phyloP scores from a whole-genome alignment of 2,329 filamentous ascomycete genomes.

The Byssothecium circinans region DNA sequence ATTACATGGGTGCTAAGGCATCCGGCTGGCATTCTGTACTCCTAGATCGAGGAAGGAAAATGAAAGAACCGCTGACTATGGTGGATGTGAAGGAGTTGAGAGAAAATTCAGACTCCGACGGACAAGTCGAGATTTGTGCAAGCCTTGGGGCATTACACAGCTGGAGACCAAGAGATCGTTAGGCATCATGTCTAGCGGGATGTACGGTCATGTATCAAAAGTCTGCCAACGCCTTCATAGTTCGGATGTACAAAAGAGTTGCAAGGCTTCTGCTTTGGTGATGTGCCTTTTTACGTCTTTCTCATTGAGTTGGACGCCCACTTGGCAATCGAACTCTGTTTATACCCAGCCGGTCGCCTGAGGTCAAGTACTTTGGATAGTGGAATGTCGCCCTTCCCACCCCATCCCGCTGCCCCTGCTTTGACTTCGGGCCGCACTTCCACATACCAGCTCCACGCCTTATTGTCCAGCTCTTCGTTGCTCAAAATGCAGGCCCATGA shows the following conservation, averaged over 20 bases:
- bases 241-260: too few relatives aligned
- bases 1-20: slow-evolving; percentile 51
- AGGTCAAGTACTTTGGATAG: slow-evolving; percentile 61
- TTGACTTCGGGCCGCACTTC: slow-evolving; percentile 75
- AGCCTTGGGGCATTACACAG: slow-evolving; percentile 5
- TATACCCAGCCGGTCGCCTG: slow-evolving; percentile 15
- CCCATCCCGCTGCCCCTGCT: slow-evolving; percentile 76
- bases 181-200: too few relatives aligned
- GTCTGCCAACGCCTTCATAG: too few relatives aligned
- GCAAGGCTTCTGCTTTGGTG: too few relatives aligned
- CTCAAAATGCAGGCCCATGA: slow-evolving; percentile 72
- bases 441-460: slow-evolving; percentile 82
- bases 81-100: not conserved
- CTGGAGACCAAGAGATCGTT: not conserved
- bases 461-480: slow-evolving; percentile 68
- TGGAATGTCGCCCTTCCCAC: slow-evolving; percentile 72
- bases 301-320: not conserved
- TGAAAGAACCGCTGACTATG: not conserved
- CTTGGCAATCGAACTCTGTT: not conserved
- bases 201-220: too few relatives aligned
- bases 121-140: slow-evolving; percentile 1
- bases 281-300: not conserved
- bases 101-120: not conserved
- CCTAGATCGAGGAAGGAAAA: slow-evolving; percentile 38
- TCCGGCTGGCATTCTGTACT: slow-evolving; percentile 54